Evolutionary conservation across 768 basidiomycete genomes (phyloP).

Genomic region (Crucibulum laeve): DNA sequence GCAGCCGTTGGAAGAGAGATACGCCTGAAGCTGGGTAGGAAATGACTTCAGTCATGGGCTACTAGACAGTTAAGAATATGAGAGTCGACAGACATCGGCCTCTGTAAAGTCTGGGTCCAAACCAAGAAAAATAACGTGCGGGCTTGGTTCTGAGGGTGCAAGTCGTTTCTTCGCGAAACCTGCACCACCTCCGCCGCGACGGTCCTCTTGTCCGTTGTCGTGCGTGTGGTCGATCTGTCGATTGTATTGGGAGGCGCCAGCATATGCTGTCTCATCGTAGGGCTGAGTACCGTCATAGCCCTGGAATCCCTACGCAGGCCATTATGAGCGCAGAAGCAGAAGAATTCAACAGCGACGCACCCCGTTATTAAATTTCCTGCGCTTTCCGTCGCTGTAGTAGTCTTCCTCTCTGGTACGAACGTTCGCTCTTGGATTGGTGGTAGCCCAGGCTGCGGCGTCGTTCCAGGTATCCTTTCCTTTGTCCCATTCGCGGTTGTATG

Average conservation of each 20-base stretch:
- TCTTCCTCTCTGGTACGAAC: constrained; percentile 65
- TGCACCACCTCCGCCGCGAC: constrained; percentile 34
- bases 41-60: constrained; percentile 29
- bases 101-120: constrained; percentile 90
- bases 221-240: constrained; percentile 35
- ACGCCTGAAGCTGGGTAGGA: constrained; percentile 69
- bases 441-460: constrained; percentile 39
- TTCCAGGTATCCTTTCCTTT: constrained; percentile 65
- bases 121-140: constrained; percentile 94
- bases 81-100: constrained; percentile 74
- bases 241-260: constrained; percentile 17
- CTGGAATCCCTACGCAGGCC: constrained; percentile 27
- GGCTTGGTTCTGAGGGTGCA: constrained; percentile 79
- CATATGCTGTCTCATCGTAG: constrained; percentile 41
- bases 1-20: constrained; percentile 68
- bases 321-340: constrained; percentile 1
- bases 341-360: constrained; percentile 35
- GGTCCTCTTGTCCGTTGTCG: constrained; percentile 50
- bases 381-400: constrained; percentile 64
- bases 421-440: constrained; percentile 30
- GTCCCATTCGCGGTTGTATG: constrained; percentile 86
- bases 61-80: constrained; percentile 24
- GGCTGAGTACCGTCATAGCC: constrained; percentile 45
- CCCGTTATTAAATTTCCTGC: constrained; percentile 75
- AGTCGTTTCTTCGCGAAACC: constrained; percentile 69